A percentile compares a stretch with the other conserved stretches of the same genome.
phyloP scores from a whole-genome alignment of 108 stramenopile genomes.

The Skeletonema tropicum region DNA sequence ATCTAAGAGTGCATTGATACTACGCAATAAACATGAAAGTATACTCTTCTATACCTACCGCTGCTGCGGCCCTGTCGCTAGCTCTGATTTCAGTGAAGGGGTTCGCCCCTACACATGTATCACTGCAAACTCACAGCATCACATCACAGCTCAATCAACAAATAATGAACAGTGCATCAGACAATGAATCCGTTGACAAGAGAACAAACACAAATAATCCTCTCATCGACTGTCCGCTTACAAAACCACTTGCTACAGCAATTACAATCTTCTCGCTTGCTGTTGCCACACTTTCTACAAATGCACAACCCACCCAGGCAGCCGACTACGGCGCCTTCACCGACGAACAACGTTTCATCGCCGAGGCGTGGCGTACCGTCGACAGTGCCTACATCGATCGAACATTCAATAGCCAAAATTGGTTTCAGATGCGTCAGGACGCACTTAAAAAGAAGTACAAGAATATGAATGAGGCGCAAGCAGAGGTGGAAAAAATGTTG shows the following conservation, averaged over 20 bases:
- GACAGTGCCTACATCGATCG: constrained; percentile 90
- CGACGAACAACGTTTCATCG: constrained; percentile 76
- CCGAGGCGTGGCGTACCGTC: constrained; percentile 87
- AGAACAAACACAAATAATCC: neutral
- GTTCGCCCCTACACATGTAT: neutral
- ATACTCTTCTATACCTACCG: neutral
- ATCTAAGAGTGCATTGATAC: neutral
- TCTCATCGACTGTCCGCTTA: neutral
- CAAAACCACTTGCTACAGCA: neutral
- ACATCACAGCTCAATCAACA: neutral
- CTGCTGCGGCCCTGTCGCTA: neutral
- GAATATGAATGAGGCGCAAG: constrained; percentile 74
- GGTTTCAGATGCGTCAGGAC: constrained; percentile 88
- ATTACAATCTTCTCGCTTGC: neutral
- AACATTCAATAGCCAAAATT: constrained; percentile 94
- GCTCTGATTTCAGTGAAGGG: neutral
- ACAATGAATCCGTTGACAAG: neutral
- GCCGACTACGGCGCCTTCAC: constrained; percentile 73
- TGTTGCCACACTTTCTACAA: neutral
- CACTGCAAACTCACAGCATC: neutral
- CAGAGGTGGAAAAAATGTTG: constrained; percentile 68
- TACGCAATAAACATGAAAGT: neutral
- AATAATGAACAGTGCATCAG: neutral
- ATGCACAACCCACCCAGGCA: constrained; percentile 23
- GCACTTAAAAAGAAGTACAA: constrained; percentile 77